phyloP scores from a whole-genome alignment of 1,284 basidiomycete genomes.

The Puccinia novopanici region DNA sequence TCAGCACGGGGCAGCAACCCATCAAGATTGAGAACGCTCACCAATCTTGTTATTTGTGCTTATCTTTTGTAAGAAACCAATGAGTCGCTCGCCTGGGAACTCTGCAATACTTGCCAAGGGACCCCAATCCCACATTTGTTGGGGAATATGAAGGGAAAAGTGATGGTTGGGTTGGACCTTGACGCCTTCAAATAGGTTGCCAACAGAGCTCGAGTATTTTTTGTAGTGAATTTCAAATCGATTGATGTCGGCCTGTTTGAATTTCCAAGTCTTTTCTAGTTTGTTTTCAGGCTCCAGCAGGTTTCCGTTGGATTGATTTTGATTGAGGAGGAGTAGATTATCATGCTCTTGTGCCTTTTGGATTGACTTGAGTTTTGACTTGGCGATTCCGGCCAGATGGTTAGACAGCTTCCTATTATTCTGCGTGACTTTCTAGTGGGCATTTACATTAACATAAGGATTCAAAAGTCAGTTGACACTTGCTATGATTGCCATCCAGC shows the following conservation, averaged over 20 bases:
- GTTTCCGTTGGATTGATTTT: conserved; percentile 33
- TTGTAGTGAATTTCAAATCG: no score
- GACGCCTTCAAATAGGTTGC: neutral
- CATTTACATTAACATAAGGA: neutral
- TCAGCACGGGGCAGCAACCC: no score
- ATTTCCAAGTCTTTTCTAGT: conserved; percentile 40
- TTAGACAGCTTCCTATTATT: conserved; percentile 40
- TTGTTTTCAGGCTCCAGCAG: conserved; percentile 38
- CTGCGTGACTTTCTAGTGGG: conserved; percentile 29
- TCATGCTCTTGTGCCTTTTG: conserved; percentile 42
- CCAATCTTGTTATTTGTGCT: neutral
- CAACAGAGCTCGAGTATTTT: neutral
- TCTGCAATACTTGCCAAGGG: conserved; percentile 5
- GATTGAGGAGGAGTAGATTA: conserved; percentile 32
- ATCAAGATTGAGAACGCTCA: no score
- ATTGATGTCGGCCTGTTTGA: conserved; percentile 44
- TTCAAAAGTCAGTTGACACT: no score
- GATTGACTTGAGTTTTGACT: conserved; percentile 14
- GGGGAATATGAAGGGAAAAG: conserved; percentile 30
- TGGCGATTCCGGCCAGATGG: conserved; percentile 43
- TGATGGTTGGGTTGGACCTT: conserved; percentile 42
- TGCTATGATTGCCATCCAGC: no score
- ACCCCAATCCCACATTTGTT: conserved; percentile 19
- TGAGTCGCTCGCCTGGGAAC: no score
- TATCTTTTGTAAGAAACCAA: no score